phyloP scores from a whole-genome alignment of 2,329 filamentous ascomycete genomes.

The Aureobasidium melanogenum region DNA sequence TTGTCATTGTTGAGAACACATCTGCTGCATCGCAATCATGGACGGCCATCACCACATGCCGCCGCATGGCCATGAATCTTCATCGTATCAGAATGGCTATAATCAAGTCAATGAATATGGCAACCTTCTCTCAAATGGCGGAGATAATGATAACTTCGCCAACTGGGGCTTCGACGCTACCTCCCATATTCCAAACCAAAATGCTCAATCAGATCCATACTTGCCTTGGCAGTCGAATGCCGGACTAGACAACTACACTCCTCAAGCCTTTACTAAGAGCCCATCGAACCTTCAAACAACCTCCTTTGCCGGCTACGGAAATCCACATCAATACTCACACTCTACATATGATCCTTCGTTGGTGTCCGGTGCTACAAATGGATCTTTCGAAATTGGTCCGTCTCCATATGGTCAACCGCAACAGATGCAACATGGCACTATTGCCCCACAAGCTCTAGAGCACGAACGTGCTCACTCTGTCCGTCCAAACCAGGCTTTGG shows the following conservation, averaged over 20 bases:
- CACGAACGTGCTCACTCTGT: constrained; percentile 11
- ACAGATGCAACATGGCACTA: constrained; percentile 18
- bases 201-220: constrained; percentile 14
- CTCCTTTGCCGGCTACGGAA: constrained; percentile 17
- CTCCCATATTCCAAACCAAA: constrained; percentile 9
- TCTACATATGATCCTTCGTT: constrained; percentile 15
- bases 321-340: constrained; percentile 11
- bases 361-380: neutral
- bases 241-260: constrained; percentile 17
- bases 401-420: constrained; percentile 13
- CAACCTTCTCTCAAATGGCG: constrained; percentile 6
- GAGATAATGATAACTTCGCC: constrained; percentile 11
- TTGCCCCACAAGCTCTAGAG: constrained; percentile 25
- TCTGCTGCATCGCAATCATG: neutral
- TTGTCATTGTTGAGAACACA: neutral
- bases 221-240: constrained; percentile 15
- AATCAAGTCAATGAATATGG: constrained; percentile 15
- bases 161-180: constrained; percentile 12
- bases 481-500: neutral
- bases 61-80: constrained; percentile 18
- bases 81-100: constrained; percentile 17
- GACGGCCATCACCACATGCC: constrained; percentile 18
- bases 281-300: constrained; percentile 10
- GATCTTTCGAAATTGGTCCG: neutral
- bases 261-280: constrained; percentile 17